Conservation (phyloP, 768 basidiomycete genomes). For the Suillus paluster region DNA sequence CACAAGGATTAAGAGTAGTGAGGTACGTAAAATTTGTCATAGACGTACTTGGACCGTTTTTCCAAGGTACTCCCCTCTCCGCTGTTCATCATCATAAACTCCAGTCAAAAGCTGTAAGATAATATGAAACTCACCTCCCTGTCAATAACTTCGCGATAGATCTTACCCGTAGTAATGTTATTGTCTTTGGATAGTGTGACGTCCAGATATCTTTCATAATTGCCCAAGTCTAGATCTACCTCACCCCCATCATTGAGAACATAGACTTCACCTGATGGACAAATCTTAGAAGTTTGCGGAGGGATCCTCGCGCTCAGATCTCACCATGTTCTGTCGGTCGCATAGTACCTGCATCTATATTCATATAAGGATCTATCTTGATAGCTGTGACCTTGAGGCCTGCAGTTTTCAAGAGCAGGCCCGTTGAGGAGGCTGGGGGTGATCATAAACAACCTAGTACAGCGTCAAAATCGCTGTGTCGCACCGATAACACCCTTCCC, state of each 20-base stretch:
- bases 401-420: conserved; percentile 90
- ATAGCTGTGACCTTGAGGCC: conserved; percentile 98
- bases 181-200: conserved; percentile 94
- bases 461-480: conserved; percentile 30
- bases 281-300: conserved; percentile 22
- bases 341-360: conserved; percentile 99
- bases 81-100: conserved; percentile 42
- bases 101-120: conserved; percentile 3
- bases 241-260: conserved; percentile 98
- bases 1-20: conserved; percentile 14
- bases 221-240: conserved; percentile 96
- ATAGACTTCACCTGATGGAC: conserved; percentile 86
- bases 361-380: conserved; percentile 99
- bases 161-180: conserved; percentile 99
- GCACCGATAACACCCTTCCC: conserved; percentile 99
- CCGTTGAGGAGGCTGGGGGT: conserved; percentile 88
- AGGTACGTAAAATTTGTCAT: background rate
- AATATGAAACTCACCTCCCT: conserved; percentile 71
- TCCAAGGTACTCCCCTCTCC: conserved; percentile 88
- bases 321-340: conserved; percentile 96
- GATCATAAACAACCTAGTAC: conserved; percentile 24
- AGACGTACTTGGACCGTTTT: conserved; percentile 89
- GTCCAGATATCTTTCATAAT: conserved; percentile 97
- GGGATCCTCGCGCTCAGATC: conserved; percentile 27
- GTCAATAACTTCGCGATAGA: conserved; percentile 96